These are phyloP conservation scores for Crucibulum laeve DNA, from an alignment of 768 basidiomycete species.

Conservation along the genomic window DNA sequence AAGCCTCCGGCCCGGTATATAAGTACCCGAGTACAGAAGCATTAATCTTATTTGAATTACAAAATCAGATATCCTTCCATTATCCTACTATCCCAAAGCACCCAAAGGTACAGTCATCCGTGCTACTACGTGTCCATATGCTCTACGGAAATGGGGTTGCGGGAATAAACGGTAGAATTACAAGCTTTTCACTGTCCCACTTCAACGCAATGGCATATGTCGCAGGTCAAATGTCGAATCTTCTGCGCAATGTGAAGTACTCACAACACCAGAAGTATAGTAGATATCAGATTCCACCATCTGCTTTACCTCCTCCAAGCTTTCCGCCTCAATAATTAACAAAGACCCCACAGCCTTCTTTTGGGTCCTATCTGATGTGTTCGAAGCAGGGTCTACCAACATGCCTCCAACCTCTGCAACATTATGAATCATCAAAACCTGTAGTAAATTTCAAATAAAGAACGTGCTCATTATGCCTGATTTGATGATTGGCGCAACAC, in stretches of 20 bases:
- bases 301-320: constrained; percentile 33
- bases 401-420: constrained; percentile 45
- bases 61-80: too few species aligned
- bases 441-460: constrained; percentile 1
- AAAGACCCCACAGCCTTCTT: constrained; percentile 48
- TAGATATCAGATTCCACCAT: constrained; percentile 31
- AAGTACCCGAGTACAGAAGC: too few species aligned
- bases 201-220: constrained; percentile 15
- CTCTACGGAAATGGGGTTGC: too few species aligned
- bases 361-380: constrained; percentile 22
- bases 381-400: constrained; percentile 40
- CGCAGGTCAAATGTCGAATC: not conserved
- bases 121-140: too few species aligned
- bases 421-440: not conserved
- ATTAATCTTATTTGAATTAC: too few species aligned
- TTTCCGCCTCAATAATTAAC: constrained; percentile 47
- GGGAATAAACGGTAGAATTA: too few species aligned
- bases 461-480: constrained; percentile 39
- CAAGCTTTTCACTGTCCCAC: constrained; percentile 59
- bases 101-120: too few species aligned
- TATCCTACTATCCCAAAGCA: too few species aligned
- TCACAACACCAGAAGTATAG: constrained; percentile 34
- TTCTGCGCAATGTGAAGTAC: constrained; percentile 9
- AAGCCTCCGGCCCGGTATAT: too few species aligned
- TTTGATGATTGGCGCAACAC: constrained; percentile 28